Base-by-base conservation (phyloP, 768 basidiomycete genomes). In the Hygrophorus pudorinus region DNA sequence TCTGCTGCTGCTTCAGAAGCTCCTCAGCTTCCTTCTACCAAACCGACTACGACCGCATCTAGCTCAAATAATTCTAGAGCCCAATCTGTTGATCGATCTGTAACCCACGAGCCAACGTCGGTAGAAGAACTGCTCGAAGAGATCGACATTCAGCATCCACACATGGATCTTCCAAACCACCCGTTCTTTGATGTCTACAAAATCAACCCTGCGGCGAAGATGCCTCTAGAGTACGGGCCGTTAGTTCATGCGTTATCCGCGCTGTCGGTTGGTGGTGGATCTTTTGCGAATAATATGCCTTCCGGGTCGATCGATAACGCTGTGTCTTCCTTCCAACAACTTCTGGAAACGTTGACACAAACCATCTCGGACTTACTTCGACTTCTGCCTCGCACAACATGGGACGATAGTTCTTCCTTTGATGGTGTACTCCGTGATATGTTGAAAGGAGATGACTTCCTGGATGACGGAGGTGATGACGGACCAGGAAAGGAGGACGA, bases 281-380 rank as follows among this genome's bases (percentile, higher is more conserved):
- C 85, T 5, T 89, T 89, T 54, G 80, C 85, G 30, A 81, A 79
- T 51, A 85, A 78, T 52, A 80, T 88, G 67, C 85, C 88, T 12
- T 80, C 85, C 5, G 84, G 85, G 9, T 85, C 86, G n/a, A 88
- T 90, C 56, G 88, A 91, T 59, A 85, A 87, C 27, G 87, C 88
- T 1, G 86, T 91, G 21, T 83, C 85, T 2, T 88, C 87, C 11
- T 91, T 91, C 66, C 87, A 92, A 53, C 86, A 89, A 54, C 67
- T 92, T 0, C 67, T 92, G 34, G 88, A 90, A 66, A 91, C 86
- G 0, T 65, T 92, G 35, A 92, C 88, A 1, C 87, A 91, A 54
- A 90, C 87, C 0, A 90, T 92, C 52, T 90, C 88, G 3, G 88
- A 89, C 51, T 64, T 92, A 21, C 67, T 92, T 32, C 81, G 85